Conservation (phyloP, 805 yeast species). For the Saturnispora bothae region DNA sequence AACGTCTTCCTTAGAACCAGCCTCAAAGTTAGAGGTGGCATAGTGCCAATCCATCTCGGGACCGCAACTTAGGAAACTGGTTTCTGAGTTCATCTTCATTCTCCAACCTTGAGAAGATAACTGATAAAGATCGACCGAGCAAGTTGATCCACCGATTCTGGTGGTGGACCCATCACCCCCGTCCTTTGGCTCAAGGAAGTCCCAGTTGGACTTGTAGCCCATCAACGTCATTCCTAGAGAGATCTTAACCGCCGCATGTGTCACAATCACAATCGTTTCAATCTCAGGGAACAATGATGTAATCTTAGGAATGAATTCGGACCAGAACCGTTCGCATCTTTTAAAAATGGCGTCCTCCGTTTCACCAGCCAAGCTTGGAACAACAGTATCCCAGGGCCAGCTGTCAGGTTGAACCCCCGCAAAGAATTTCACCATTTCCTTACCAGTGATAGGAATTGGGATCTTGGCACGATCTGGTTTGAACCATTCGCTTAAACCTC, state of each 20-base stretch:
- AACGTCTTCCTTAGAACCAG: constrained; percentile 84
- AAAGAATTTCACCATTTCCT: constrained; percentile 44
- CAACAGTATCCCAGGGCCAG: constrained; percentile 41
- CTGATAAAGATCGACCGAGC: constrained; percentile 62
- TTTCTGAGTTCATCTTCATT: constrained; percentile 58
- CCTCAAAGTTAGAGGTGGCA: constrained; percentile 52
- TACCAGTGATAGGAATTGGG: constrained; percentile 57
- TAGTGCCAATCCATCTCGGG: constrained; percentile 95
- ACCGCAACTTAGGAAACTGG: constrained; percentile 61
- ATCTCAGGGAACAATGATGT: constrained; percentile 49
- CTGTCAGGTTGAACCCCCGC: constrained; percentile 32
- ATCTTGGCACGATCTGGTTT: constrained; percentile 54
- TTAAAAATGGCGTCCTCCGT: constrained; percentile 55
- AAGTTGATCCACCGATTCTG: constrained; percentile 62
- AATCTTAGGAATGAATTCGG: constrained; percentile 44
- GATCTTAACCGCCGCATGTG: constrained; percentile 91
- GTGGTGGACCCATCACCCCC: constrained; percentile 29
- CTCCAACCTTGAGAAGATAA: constrained; percentile 40
- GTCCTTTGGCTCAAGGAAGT: constrained; percentile 36
- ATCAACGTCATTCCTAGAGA: constrained; percentile 73
- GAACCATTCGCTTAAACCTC: constrained; percentile 92
- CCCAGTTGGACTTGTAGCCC: constrained; percentile 41
- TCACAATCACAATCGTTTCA: constrained; percentile 57
- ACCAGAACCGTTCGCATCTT: constrained; percentile 49
- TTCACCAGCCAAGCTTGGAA: constrained; percentile 67